A percentile compares a stretch with the other conserved stretches of the same genome.
Conservation (phyloP, 2,329 filamentous ascomycete species). For the Aschersonia sp. region DNA sequence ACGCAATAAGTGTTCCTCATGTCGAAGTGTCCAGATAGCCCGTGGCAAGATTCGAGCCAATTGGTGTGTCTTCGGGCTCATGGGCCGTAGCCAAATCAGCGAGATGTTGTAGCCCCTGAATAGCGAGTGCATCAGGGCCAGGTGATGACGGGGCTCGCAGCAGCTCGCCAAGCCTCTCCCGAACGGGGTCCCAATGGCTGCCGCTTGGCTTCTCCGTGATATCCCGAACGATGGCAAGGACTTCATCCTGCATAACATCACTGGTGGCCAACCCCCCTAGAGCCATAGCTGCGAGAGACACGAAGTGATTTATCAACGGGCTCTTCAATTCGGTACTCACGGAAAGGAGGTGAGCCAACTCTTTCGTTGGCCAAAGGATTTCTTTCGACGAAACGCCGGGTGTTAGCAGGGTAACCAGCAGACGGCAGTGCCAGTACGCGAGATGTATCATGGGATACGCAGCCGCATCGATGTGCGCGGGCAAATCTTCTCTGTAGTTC, state of each 20-base stretch:
- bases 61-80: conserved; percentile 6
- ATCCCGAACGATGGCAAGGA: conserved; percentile 36
- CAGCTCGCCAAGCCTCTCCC: conserved; percentile 24
- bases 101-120: conserved; percentile 43
- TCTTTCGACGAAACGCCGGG: conserved; percentile 39
- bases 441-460: conserved; percentile 45
- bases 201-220: conserved; percentile 38
- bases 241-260: conserved; percentile 41
- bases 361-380: conserved; percentile 43
- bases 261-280: conserved; percentile 43
- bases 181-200: conserved; percentile 41
- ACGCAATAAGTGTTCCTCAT: background rate
- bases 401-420: conserved; percentile 47
- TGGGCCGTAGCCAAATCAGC: conserved; percentile 39
- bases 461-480: conserved; percentile 35
- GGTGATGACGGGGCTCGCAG: conserved; percentile 18
- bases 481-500: conserved; percentile 50
- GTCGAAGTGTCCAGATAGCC: background rate
- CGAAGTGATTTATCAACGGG: conserved; percentile 54
- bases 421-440: conserved; percentile 54
- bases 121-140: conserved; percentile 24
- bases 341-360: conserved; percentile 43
- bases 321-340: conserved; percentile 38
- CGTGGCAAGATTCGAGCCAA: background rate
- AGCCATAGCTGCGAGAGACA: conserved; percentile 42